Evolutionary conservation across 176 grass and related monocot species (phyloP), one percentile per base, ranked within the genome.

Genomic region (Aegilops bicornis): DNA sequence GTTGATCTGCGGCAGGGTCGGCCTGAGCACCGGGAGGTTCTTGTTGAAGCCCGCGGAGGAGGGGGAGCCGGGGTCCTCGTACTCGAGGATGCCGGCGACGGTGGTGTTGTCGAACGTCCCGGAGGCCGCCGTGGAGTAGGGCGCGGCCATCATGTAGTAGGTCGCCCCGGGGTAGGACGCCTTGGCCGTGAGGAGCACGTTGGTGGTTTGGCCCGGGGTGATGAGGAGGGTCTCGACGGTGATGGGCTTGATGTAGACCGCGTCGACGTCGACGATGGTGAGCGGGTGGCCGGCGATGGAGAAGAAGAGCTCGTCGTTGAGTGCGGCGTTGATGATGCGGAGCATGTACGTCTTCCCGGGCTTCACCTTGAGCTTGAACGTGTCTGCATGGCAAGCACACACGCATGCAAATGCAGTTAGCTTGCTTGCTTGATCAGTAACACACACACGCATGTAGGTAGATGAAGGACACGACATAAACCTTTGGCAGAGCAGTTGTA

Each of bases 271-370:
- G 22, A 95, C 88, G 56, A 95, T 52, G 22, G 88, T 92, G 78
- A 95, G 88, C 61, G 36, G 13, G 83, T 95, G 93, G 31, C 88
- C 85, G 31, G 88, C 90, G 83, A 95, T 31, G 73, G 87, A 90
- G 93, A 95, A 95, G 86, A 95, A 95, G 86, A 95, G 90, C 76
- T 92, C 90, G 48, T 92, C 90, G 7, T 95, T 95, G 89, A 95
- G 90, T 31, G 93, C 93, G 48, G 93, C 88, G 65, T 95, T 95
- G 85, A 95, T 87, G 80, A 95, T 76, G 23, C 93, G 93, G 67
- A 95, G 90, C 82, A 95, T 77, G 83, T 92, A 95, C 83, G 90
- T 92, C 85, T 95, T 92, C 1, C 90, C 90, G 0, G 75, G 70
- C 68, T 88, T 27, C 78, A 92, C 93, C 54, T 88, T 92, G 25